Conservation (phyloP, 192 early-diverging fungal genomes). For the Backusella psychrophila region DNA sequence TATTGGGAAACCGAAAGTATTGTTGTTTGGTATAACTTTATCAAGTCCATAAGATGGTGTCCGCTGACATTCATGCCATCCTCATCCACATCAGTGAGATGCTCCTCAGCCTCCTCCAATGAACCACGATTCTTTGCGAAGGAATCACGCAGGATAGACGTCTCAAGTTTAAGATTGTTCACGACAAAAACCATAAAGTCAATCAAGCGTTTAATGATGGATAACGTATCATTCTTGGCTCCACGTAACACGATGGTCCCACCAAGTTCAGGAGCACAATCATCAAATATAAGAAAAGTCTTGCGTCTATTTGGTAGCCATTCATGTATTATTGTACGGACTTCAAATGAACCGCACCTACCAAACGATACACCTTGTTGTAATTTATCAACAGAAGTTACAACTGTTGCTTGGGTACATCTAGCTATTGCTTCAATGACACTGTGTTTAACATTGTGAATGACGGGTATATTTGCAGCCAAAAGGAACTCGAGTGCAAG, state of each 20-base stretch:
- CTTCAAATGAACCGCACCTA: slow-evolving; percentile 70
- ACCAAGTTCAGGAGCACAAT: slow-evolving; percentile 74
- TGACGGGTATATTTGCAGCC: slow-evolving; percentile 76
- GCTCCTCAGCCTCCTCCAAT: neutral
- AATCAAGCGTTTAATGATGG: slow-evolving; percentile 78
- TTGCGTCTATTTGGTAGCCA: slow-evolving; percentile 80
- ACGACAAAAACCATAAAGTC: slow-evolving; percentile 83
- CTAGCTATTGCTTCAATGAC: slow-evolving; percentile 86
- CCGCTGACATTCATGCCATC: slow-evolving; percentile 27
- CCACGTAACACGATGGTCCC: slow-evolving; percentile 91
- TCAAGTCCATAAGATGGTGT: slow-evolving; percentile 21
- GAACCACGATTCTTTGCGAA: slow-evolving; percentile 45
- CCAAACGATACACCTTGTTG: slow-evolving; percentile 68
- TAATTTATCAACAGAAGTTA: slow-evolving; percentile 82
- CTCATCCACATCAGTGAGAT: slow-evolving; percentile 9
- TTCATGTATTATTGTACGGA: slow-evolving; percentile 81
- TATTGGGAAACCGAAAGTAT: slow-evolving; percentile 88
- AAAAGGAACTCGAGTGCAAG: slow-evolving; percentile 81
- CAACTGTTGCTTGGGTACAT: slow-evolving; percentile 80
- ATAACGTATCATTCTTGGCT: slow-evolving; percentile 61
- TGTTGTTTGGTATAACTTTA: slow-evolving; percentile 63
- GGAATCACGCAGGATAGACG: slow-evolving; percentile 73
- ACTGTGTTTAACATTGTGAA: slow-evolving; percentile 80
- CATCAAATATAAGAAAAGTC: slow-evolving; percentile 87
- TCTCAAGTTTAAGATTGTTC: slow-evolving; percentile 88